Evolutionary conservation across 2,329 filamentous ascomycete genomes (phyloP), one percentile per base, ranked within the genome.

Genomic region (Cryphonectria nitschkei): DNA sequence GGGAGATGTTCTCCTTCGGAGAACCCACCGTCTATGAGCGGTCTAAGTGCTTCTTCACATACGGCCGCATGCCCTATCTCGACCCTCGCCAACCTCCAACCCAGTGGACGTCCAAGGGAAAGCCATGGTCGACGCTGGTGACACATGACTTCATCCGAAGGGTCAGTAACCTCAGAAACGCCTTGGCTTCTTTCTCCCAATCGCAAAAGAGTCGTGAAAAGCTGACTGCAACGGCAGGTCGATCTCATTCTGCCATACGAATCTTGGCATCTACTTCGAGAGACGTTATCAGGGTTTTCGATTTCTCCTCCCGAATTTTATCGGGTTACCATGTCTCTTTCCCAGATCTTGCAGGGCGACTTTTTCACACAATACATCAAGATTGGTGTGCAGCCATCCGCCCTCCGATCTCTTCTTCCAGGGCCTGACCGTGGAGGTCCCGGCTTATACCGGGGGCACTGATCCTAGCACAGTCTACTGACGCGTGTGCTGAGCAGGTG

Each of bases 291-390:
- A 9, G 77, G 77, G 19, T 67, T 76, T 3, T 75, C 75, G 16
- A 75, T 75, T 9, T 74, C 75, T 5, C 84, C 86, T 6, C 84
- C 86, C 1, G 74, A 75, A 16, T 97, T 93, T 83, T 87, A 88
- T 43, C 87, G 88, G 72, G 89, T 97, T 2, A 87, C 89, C 74
- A 90, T 97, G 87, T 88, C 89, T 3, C 84, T 97, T 13, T 86
- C 86, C 11, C 89, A 93, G 71, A 78, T 98, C 6, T 79, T 98
- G 0, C 86, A 92, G 46, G 88, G 89, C 0, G 87, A 90, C 0
- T 97, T 98, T 76, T 94, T 97, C 76, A 91, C 88, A n/a, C 85
- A 90, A 60, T 95, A 97, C 78, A 90, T 98, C 75, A 97, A 97
- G 80, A 87, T 86, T 32, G 67, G 67, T 68, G 37, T 41, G 67